Evolutionary conservation across 768 basidiomycete genomes (phyloP), one percentile per base, ranked within the genome.

Genomic region (Pulveroboletus sp.): DNA sequence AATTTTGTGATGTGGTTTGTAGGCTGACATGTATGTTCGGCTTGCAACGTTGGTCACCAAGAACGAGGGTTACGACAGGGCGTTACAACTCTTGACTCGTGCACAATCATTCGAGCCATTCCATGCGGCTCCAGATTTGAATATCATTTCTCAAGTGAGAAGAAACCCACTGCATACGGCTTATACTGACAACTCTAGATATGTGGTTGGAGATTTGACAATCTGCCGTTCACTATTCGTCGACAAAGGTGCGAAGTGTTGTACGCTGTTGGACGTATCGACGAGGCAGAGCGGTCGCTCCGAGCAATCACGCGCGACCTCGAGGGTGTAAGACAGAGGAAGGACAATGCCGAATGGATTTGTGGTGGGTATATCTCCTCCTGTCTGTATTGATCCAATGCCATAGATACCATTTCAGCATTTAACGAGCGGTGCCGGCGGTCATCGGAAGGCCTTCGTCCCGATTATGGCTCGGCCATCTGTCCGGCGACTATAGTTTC

Each of bases 131-230:
- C 23, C 35, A 14, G 50, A 52, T 10, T 24, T 52, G 19, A 25
- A 32, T 7, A 23, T 25, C 0, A 27, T 53, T 25, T 45, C 43
- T 21, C 32, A 52, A 29, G 52, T 53, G n/a, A 45, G 38, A 8
- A 1, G 8, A 14, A 14, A 21, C 10, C 3, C 24, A 35, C 19
- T 19, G 34, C 5, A 9, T 40, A 2, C 6, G 1, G 7, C 27
- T 5, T 16, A 16, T 16, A 5, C 11, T 45, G 23, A 52, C 27
- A 21, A 12, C 19, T 31, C 21, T 14, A 53, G 52, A 41, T 53
- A 37, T 53, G 50, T 6, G 52, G 52, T 1, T 53, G 52, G 50
- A 52, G 31, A 24, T 52, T 53, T 14, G 52, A 52, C 20, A 38
- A 52, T n/a, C 16, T 53, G 12, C 12, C 16, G 16, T 52, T 52